Conservation (phyloP, 2,329 filamentous ascomycete species). For the Ascochyta pisi region DNA sequence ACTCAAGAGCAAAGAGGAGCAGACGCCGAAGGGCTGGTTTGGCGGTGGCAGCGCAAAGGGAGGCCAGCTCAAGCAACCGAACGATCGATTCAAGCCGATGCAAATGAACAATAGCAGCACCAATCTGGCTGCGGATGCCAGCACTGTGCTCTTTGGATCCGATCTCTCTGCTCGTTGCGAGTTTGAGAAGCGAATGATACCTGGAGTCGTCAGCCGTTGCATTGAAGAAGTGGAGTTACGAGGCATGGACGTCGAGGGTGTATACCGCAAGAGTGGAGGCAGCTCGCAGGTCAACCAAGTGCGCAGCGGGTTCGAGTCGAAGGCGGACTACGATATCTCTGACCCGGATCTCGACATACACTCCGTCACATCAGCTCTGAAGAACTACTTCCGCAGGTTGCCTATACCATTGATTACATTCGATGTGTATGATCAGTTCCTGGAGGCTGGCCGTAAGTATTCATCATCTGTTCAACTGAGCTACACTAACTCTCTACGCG, state of each 20-base stretch:
- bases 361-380: conserved; percentile 91
- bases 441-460: conserved; percentile 77
- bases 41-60: conserved; percentile 28
- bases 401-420: conserved; percentile 89
- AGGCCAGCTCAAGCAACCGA: conserved; percentile 21
- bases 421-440: conserved; percentile 86
- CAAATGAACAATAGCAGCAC: conserved; percentile 53
- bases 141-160: conserved; percentile 78
- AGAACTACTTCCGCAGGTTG: conserved; percentile 96
- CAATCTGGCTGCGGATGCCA: conserved; percentile 48
- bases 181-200: conserved; percentile 86
- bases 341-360: conserved; percentile 95
- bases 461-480: not conserved
- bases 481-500: conserved; percentile 8
- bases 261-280: conserved; percentile 96
- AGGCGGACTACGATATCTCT: conserved; percentile 87
- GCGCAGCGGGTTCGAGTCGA: conserved; percentile 88
- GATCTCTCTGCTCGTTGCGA: conserved; percentile 87
- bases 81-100: conserved; percentile 41
- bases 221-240: conserved; percentile 96
- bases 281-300: conserved; percentile 89
- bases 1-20: conserved; percentile 39
- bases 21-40: conserved; percentile 44
- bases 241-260: conserved; percentile 94
- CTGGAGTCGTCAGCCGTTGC: conserved; percentile 87